Percentiles rank a stretch among this genome's conserved stretches.
Conservation (phyloP, 257 asterid species). For the Solanum infundibuliforme region DNA sequence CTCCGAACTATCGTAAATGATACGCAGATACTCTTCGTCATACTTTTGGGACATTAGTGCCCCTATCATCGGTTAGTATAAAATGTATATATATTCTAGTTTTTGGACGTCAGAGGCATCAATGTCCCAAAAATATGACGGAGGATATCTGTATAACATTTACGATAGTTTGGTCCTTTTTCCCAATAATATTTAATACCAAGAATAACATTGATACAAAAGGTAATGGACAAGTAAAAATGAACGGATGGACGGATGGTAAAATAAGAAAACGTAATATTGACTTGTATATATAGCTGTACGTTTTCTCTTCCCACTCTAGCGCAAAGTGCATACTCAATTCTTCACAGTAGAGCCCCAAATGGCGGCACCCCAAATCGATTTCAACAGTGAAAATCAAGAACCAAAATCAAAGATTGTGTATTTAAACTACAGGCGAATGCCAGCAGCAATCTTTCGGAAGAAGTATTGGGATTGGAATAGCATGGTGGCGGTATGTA, state of each 20-base stretch:
- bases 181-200: too few relatives aligned
- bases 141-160: too few relatives aligned
- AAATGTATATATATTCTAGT: too few relatives aligned
- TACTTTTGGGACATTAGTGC: too few relatives aligned
- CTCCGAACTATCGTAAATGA: too few relatives aligned
- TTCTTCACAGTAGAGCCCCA: neutral
- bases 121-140: too few relatives aligned
- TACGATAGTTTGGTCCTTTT: too few relatives aligned
- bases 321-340: neutral
- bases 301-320: neutral
- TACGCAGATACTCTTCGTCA: too few relatives aligned
- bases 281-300: neutral
- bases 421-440: neutral
- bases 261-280: neutral
- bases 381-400: neutral
- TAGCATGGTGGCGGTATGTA: neutral
- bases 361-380: neutral
- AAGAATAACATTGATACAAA: too few relatives aligned
- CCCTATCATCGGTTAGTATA: too few relatives aligned
- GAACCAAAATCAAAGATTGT: neutral
- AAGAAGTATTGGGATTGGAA: neutral
- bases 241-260: accelerated
- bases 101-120: accelerated
- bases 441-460: neutral
- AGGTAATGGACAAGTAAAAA: neutral